Base-by-base conservation (phyloP, 164 flowering plant species). In the Piper betle region DNA sequence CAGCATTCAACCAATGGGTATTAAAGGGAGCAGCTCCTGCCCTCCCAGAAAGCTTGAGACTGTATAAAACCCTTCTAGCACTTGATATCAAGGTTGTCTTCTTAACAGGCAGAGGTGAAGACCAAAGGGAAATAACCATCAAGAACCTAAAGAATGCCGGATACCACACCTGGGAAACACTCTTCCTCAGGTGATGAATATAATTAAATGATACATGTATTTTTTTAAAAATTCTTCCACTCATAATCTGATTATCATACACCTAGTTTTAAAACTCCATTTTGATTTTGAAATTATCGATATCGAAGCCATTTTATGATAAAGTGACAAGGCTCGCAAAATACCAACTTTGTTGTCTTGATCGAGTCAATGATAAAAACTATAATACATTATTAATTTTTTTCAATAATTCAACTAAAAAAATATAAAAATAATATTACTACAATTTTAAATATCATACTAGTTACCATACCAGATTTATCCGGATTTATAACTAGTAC, bases 61-160 rank as follows among this genome's bases (percentile, higher is more conserved):
- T 84, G 15, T 80, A 82, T 78, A 68, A 71, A n/a, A 72, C 61
- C 12, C 37, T 84, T 8, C 3, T 75, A 43, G 15, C 62, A 37
- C 58, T 83, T 3, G 82, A 81, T 10, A 25, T 77, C 18, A 78
- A 78, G 77, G 11, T 67, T 53, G 74, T 78, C 0, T 78, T 83
- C 62, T 4, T 84, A 2, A 70, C 84, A 1, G 84, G 88, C 42
- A 74, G 77, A 55, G 0, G 37, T 0, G 82, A 78, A 53, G 20
- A 4, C 7, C 60, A 56, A 5, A 64, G 75, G 54, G 8, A 52
- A 2, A 56, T 64, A 6, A 75, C 81, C 1, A 52, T 5, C 1
- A 5, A 55, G 18, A 82, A 84, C 58, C 66, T 83, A 1, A 64
- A 69, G n/a, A 54, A 57, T 11, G 79, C 48, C 4, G 82, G 88